Base-by-base conservation (phyloP, 352 stramenopile genomes). In the Phytophthora pini region DNA sequence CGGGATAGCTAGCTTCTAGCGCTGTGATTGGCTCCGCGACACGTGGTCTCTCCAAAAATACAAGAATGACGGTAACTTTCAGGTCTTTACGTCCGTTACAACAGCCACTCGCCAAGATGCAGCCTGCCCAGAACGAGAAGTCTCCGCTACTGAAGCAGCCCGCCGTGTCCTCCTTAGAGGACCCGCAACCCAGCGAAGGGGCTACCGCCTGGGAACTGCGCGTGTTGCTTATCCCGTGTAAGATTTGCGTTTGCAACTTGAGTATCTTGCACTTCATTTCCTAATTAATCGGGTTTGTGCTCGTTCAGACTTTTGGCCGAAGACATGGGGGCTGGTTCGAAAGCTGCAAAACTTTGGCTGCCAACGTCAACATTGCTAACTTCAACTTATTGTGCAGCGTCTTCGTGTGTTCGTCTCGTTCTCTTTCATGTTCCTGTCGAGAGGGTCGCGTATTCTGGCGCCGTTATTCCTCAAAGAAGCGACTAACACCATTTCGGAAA, bases 201-300 rank as follows among this genome's bases (percentile, higher is more conserved):
- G 70, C 89, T 13, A 79, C 80, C 11, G 26, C 80, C 38, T 88
- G 79, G 74, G 77, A 90, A 47, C 73, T 93, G 41, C 78, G 80
- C 45, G 80, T 91, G 56, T 68, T 93, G 60, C 77, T 93, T 24
- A 65, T 83, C n/a, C 82, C 84, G 24, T 93, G 84, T 93, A 80
- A 29, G 65, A 47, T 26, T 57, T 53, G 29, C 22, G 11, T 0
- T 15, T 36, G 31, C 13, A 48, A 41, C 47, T 26, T 2, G 29
- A 27, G 15, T 8, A 9, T 61, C 9, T 36, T 36, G 31, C 31
- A 13, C 31, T 10, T 9, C n/a, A 15, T 56, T 52, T 58, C 8
- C n/a, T 62, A 49, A 67, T 58, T 12, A 6, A 46, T 24, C 34
- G 43, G 17, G 9, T 34, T 46, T 48, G 53, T 70, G 45, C 2